These are phyloP conservation scores for Lophiotrema nucula DNA, from an alignment of 495 filamentous ascomycete species.

Conservation along the genomic window DNA sequence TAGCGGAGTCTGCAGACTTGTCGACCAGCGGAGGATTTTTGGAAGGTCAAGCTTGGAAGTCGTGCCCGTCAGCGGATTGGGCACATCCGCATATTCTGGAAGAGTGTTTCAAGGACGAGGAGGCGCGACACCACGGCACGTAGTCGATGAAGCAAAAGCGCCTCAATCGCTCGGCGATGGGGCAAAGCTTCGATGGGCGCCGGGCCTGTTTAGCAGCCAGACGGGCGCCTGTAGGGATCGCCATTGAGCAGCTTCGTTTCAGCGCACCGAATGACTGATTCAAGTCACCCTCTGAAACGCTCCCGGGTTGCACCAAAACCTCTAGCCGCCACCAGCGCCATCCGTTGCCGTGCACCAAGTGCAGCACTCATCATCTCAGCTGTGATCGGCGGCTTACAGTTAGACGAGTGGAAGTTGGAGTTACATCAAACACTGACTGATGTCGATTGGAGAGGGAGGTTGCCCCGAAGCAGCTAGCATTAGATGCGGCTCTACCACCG, in stretches of 20 bases:
- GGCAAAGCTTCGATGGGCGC: constrained; percentile 13
- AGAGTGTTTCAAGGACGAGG: constrained; percentile 6
- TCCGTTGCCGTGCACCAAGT: no score
- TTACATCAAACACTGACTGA: no score
- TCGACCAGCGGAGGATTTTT: no score
- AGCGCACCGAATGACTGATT: constrained; percentile 5
- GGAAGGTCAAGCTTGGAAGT: neutral
- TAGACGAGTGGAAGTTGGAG: no score
- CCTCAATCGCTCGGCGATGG: constrained; percentile 22
- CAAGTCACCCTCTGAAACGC: constrained; percentile 17
- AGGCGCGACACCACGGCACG: no score
- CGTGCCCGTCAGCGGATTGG: neutral
- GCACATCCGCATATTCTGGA: neutral
- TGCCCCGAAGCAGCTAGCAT: neutral
- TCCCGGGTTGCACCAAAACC: constrained; percentile 14
- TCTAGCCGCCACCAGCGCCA: constrained; percentile 5
- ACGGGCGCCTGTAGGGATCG: neutral
- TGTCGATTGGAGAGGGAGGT: no score
- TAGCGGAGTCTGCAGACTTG: no score
- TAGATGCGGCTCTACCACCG: neutral
- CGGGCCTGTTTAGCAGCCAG: neutral
- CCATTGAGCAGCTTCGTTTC: constrained; percentile 13
- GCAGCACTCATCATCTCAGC: no score
- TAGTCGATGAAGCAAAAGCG: neutral
- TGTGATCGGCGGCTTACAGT: no score